Evolutionary conservation across 228 moss, liverwort and hornwort genomes (phyloP).

Genomic region (Sphagnum fallax): DNA sequence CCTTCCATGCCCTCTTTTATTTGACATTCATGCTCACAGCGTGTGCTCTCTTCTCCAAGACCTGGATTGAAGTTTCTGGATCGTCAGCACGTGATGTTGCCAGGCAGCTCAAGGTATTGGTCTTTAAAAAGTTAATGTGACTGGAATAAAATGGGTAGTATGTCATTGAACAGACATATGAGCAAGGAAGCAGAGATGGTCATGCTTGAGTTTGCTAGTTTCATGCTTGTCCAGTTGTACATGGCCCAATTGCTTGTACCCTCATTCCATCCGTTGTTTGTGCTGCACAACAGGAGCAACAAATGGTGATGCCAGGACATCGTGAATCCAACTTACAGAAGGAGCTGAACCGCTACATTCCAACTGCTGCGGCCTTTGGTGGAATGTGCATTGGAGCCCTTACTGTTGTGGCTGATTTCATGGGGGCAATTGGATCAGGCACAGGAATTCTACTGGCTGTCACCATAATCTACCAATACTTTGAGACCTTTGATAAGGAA

Average conservation of each 20-base stretch:
- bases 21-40: constrained; percentile 96
- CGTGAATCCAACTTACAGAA: constrained; percentile 94
- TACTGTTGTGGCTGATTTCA: constrained; percentile 91
- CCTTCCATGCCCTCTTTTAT: constrained; percentile 96
- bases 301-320: constrained; percentile 99
- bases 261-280: neutral
- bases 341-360: constrained; percentile 92
- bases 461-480: constrained; percentile 82
- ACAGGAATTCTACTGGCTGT: constrained; percentile 84
- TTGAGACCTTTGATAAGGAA: constrained; percentile 87
- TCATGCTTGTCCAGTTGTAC: too few species aligned
- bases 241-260: neutral
- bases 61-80: constrained; percentile 98
- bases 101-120: constrained; percentile 83
- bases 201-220: too few species aligned
- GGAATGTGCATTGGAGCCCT: constrained; percentile 96
- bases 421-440: constrained; percentile 96
- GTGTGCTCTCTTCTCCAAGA: constrained; percentile 95
- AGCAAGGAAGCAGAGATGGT: too few species aligned
- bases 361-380: constrained; percentile 89
- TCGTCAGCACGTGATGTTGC: constrained; percentile 98
- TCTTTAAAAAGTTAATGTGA: neutral
- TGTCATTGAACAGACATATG: too few species aligned
- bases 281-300: constrained; percentile 66
- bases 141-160: too few species aligned